These are phyloP conservation scores for Cytauxzoon felis DNA, from an alignment of 169 alveolate genomes.

Conservation along the genomic window DNA sequence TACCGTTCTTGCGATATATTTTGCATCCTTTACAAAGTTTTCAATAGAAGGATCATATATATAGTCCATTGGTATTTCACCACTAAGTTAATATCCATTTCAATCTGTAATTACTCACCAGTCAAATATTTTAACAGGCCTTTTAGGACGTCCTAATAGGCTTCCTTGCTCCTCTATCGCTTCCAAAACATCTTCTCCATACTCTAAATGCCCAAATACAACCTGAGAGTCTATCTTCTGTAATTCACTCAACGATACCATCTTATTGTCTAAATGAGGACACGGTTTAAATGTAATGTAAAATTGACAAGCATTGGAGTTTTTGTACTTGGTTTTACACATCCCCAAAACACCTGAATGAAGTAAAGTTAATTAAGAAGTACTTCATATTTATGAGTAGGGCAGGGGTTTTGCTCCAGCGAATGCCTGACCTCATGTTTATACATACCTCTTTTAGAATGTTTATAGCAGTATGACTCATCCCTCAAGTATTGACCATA, in stretches of 20 bases:
- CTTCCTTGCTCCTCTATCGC: constrained; percentile 76
- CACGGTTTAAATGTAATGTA: constrained; percentile 89
- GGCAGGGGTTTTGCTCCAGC: not conserved
- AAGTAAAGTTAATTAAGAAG: too few relatives aligned
- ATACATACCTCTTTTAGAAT: constrained; percentile 72
- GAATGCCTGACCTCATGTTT: not conserved
- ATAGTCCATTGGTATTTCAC: constrained; percentile 57
- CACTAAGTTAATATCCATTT: constrained; percentile 18
- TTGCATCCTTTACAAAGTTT: constrained; percentile 33
- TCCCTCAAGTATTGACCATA: constrained; percentile 82
- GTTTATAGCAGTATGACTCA: constrained; percentile 72
- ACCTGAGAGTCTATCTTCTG: constrained; percentile 45
- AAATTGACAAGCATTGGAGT: constrained; percentile 88
- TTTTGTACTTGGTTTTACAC: constrained; percentile 75
- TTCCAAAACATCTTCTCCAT: constrained; percentile 75
- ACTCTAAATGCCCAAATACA: constrained; percentile 78
- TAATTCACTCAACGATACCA: constrained; percentile 31
- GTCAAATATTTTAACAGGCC: constrained; percentile 73
- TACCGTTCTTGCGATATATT: constrained; percentile 52
- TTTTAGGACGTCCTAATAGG: constrained; percentile 69
- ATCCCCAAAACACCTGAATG: constrained; percentile 75
- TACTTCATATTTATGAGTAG: too few relatives aligned
- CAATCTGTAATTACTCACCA: constrained; percentile 53
- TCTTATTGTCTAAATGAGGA: constrained; percentile 90
- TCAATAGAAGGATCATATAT: constrained; percentile 43